Conservation (phyloP, 768 basidiomycete species). For the Hygrocybe punicea region DNA sequence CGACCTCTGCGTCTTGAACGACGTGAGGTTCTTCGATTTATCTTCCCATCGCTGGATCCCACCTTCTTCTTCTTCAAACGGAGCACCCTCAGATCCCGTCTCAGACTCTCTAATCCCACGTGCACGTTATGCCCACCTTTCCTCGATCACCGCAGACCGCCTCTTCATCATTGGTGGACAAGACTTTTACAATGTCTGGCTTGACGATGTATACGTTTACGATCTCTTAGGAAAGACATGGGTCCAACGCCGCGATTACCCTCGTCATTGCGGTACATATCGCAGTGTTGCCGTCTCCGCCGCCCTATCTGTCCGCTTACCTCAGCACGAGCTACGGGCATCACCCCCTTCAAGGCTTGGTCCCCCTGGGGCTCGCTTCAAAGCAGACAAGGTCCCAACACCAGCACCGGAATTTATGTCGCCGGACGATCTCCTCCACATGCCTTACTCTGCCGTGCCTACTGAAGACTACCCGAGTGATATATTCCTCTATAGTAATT, state of each 20-base stretch:
- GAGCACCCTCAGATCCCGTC: conserved; percentile 26
- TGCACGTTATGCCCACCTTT: conserved; percentile 92
- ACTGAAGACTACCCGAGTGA: conserved; percentile 77
- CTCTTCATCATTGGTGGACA: conserved; percentile 95
- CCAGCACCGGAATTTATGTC: conserved; percentile 50
- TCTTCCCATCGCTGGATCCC: conserved; percentile 67
- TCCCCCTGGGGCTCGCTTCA: conserved; percentile 58
- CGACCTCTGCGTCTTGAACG: conserved; percentile 87
- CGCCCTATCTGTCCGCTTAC: conserved; percentile 59
- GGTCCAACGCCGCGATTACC: conserved; percentile 77
- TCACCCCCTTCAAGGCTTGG: conserved; percentile 46
- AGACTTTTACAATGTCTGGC: conserved; percentile 88
- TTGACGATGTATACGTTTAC: conserved; percentile 89
- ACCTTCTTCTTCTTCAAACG: conserved; percentile 36
- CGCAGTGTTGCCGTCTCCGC: conserved; percentile 87
- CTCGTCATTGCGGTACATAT: conserved; percentile 95
- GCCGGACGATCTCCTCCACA: conserved; percentile 59
- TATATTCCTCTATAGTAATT: conserved; percentile 92
- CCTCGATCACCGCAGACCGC: conserved; percentile 76
- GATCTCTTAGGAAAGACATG: conserved; percentile 72
- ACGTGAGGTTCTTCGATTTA: conserved; percentile 87
- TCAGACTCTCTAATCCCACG: conserved; percentile 61
- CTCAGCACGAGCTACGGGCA: conserved; percentile 55
- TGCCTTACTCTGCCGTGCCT: conserved; percentile 72
- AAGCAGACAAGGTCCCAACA: conserved; percentile 41